These are phyloP conservation scores for Talaromyces adpressus DNA, from an alignment of 495 filamentous ascomycete species.

Conservation along the genomic window DNA sequence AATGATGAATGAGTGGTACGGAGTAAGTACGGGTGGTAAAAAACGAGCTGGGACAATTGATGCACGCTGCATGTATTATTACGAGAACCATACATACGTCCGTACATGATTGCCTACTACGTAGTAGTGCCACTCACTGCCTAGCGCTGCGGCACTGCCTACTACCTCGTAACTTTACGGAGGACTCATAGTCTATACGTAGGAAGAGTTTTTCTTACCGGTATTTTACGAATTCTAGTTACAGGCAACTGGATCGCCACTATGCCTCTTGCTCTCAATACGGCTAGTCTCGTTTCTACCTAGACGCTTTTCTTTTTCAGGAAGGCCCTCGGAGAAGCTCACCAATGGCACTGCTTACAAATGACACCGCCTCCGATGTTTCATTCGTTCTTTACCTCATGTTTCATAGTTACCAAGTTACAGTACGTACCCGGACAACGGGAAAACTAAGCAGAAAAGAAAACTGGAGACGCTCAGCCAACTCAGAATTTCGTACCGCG, in stretches of 20 bases:
- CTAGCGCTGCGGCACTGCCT: background rate
- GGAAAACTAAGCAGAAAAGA: background rate
- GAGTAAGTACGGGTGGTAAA: background rate
- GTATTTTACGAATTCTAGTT: background rate
- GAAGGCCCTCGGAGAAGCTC: background rate
- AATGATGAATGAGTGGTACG: conserved; percentile 5
- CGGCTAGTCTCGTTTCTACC: background rate
- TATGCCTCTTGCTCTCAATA: background rate
- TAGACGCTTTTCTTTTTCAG: background rate
- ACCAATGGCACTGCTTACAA: background rate
- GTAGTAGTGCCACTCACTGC: background rate
- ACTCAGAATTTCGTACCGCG: background rate
- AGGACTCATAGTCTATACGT: background rate
- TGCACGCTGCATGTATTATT: background rate
- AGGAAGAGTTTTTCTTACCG: background rate
- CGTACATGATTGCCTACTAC: background rate
- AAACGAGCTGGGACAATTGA: background rate
- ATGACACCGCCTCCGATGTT: background rate
- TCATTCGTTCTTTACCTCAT: background rate
- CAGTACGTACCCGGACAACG: background rate
- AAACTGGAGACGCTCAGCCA: background rate
- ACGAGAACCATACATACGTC: background rate
- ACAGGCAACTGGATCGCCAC: conserved; percentile 4
- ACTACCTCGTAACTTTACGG: background rate
- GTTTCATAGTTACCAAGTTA: background rate